Evolutionary conservation across 2,329 filamentous ascomycete genomes (phyloP).

Genomic region (Exserohilum rostratum): DNA sequence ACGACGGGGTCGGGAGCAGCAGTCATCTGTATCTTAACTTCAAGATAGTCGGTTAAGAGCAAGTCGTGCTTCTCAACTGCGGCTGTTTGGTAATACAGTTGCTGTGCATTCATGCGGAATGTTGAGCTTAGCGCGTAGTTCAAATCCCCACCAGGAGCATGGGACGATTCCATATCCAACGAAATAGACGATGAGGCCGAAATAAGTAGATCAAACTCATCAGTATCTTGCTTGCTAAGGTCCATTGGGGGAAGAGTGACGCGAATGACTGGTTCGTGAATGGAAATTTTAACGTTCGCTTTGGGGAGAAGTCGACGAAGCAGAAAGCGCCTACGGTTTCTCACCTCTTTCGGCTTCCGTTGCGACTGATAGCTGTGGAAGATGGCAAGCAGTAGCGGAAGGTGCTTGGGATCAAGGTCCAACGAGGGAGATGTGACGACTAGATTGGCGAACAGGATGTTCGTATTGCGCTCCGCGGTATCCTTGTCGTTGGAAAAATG

Average conservation of each 20-base stretch:
- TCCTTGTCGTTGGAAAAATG: conserved; percentile 73
- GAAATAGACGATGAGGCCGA: conserved; percentile 94
- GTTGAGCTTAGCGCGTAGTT: conserved; percentile 87
- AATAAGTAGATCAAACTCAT: conserved; percentile 94
- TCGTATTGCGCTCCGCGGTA: conserved; percentile 86
- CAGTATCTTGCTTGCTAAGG: conserved; percentile 60
- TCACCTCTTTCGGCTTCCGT: conserved; percentile 31
- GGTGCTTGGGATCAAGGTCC: conserved; percentile 88
- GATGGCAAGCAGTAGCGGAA: conserved; percentile 82
- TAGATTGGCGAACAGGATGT: conserved; percentile 94
- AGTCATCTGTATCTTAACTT: conserved; percentile 82
- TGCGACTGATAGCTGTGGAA: conserved; percentile 58
- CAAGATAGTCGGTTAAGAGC: conserved; percentile 84
- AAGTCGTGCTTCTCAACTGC: conserved; percentile 83
- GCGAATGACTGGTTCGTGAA: conserved; percentile 93
- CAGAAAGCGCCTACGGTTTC: conserved; percentile 62
- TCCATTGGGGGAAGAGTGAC: conserved; percentile 84
- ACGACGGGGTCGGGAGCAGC: conserved; percentile 87
- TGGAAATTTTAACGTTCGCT: conserved; percentile 90
- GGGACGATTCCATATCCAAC: conserved; percentile 92
- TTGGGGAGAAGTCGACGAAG: conserved; percentile 93
- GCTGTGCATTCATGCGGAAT: conserved; percentile 81
- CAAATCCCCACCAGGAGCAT: conserved; percentile 79
- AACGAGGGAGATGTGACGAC: conserved; percentile 95
- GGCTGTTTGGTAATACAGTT: conserved; percentile 92